Base-by-base conservation (phyloP, 306 rosid species). In the Cucurbita argyrosperma region DNA sequence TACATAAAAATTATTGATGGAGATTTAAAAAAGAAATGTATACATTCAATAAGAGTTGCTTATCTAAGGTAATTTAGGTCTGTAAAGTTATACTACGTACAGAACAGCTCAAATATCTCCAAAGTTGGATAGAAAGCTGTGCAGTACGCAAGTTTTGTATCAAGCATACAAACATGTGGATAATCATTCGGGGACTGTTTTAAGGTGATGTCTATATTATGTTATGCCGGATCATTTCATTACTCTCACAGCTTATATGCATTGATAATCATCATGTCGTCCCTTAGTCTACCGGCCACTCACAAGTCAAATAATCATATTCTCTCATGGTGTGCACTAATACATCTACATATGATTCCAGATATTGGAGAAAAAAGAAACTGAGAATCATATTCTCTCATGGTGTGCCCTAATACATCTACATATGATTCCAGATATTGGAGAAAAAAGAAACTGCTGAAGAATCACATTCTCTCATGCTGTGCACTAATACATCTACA, bases 1-100 rank as follows among this genome's bases (percentile, higher is more conserved):
- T 66, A 83, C 62, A 68, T 23, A 72, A 47, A 62, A 47, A 62
- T 76, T 79, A 76, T 55, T 63, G 63, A 66, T 45, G 39, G 10
- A 45, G 23, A 7, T 13, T 30, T 30, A 6, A 68, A 45, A n/a
- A 37, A 7, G 4, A 30, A 52, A 52, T 52, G 7, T 4, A 47
- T 4, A 50, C 10, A 30, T 37, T 12, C 45, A 14, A 71, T 14
- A 21, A 50, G 42, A n/a, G 13, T 6, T 68, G 56, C 26, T 67
- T 46, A 6, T 67, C 18, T 13, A 10, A 46, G 73, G 26, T 26
- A 68, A 47, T 46, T 67, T 43, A 21, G 40, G 42, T 12, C 19
- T 23, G 46, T 51, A 16, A n/a, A 42, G 35, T 64, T 40, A 39
- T 57, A 64, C 42, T 43, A 7, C 38, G 19, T 19, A 43, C 10